Evolutionary conservation across 495 filamentous ascomycete species (phyloP), one percentile per base, ranked within the genome.

Genomic region (Penicillium flavigenum): DNA sequence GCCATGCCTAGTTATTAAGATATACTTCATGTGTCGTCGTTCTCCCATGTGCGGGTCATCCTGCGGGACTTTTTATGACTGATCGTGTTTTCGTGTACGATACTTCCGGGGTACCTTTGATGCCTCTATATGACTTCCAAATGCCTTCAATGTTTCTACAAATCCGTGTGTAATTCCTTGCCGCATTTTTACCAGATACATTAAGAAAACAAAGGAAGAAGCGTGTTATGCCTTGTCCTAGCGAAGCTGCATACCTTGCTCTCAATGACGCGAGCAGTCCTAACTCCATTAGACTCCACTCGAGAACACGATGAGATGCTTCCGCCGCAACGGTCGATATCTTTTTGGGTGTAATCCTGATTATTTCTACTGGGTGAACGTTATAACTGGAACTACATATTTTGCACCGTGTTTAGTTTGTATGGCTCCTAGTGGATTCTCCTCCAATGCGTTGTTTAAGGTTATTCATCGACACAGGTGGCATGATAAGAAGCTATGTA

Each of bases 101-200:
- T 60, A 63, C 42, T 51, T 57, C 4, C 53, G 29, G 53, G 55
- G 53, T 58, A 36, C 42, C 11, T 58, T 60, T 34, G 31, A 50
- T 54, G 57, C 34, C 36, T 56, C 24, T 42, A 51, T 29, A 51
- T 24, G 51, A 58, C 31, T 58, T 16, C 19, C 17, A 22, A 5
- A n/a, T 31, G 3, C 36, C 11, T 10, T 26, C 24, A 5, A 26
- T 6, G 24, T 26, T 26, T 20, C 51, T 12, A 26, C 1, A 38
- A 54, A 31, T 51, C 1, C 2, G 3, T 19, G n/a, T 29, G n/a
- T 6, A 3, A 14, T 7, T 17, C 38, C 5, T 39, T 38, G 17
- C 14, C 22, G 12, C 14, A 27, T 12, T 47, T 14, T 9, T 17
- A 3, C 44, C 24, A 8, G 3, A 2, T n/a, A 2, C 4, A 24